Evolutionary conservation across 1,284 basidiomycete species (phyloP).

Genomic region (Leccinum holopus): DNA sequence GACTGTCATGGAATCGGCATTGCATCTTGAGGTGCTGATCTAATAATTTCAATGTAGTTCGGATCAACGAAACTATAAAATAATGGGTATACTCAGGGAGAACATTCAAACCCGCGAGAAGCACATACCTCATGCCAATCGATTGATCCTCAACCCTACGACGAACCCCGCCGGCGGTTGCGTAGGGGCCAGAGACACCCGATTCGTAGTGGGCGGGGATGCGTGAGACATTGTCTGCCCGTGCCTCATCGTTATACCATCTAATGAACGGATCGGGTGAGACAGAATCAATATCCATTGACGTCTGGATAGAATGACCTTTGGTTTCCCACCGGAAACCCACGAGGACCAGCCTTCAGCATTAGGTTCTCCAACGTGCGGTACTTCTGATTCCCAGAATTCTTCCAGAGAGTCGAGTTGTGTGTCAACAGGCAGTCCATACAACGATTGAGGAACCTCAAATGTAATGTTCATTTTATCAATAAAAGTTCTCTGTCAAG

Average conservation of each 20-base stretch:
- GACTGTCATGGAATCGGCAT: no score
- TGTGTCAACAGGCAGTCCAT: slow-evolving; percentile 41
- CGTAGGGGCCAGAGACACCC: slow-evolving; percentile 72
- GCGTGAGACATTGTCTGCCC: slow-evolving; percentile 42
- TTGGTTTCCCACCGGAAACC: slow-evolving; percentile 44
- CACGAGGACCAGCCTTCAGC: slow-evolving; percentile 65
- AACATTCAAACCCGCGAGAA: background rate
- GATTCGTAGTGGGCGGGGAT: slow-evolving; percentile 62
- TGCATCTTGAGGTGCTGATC: no score
- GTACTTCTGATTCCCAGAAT: slow-evolving; percentile 75
- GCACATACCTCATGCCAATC: background rate
- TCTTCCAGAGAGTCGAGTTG: slow-evolving; percentile 62
- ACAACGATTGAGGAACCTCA: slow-evolving; percentile 46
- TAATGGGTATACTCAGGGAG: no score
- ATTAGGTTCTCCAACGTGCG: slow-evolving; percentile 59
- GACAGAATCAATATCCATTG: slow-evolving; percentile 19
- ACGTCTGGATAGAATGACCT: slow-evolving; percentile 18
- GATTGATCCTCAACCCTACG: no score
- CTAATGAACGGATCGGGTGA: slow-evolving; percentile 61
- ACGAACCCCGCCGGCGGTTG: slow-evolving; percentile 34
- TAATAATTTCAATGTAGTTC: no score
- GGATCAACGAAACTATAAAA: no score
- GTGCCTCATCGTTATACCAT: slow-evolving; percentile 67
- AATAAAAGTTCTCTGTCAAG: slow-evolving; percentile 1
- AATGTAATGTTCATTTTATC: slow-evolving; percentile 47